A percentile compares a stretch with the other conserved stretches of the same genome.
Evolutionary conservation across 495 filamentous ascomycete species (phyloP).

Genomic region (Penicillium canariense): DNA sequence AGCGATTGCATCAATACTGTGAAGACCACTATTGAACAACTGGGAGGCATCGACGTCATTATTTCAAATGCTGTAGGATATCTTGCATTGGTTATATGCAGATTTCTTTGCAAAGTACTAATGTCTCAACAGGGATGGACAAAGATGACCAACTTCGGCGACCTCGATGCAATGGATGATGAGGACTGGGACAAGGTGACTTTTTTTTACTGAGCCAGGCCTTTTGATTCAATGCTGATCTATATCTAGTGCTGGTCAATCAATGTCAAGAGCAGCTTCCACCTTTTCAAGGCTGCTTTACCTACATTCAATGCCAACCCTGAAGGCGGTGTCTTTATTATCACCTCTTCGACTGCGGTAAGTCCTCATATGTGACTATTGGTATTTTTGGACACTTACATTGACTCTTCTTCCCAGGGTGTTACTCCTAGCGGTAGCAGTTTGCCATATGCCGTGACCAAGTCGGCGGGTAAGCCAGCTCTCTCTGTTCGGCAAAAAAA

Average conservation of each 20-base stretch:
- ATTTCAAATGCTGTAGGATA: constrained; percentile 66
- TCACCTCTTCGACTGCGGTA: constrained; percentile 64
- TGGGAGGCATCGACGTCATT: constrained; percentile 69
- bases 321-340: constrained; percentile 66
- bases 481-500: not conserved
- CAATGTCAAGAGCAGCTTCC: constrained; percentile 66
- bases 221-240: too few species aligned
- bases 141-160: constrained; percentile 58
- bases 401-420: constrained; percentile 39
- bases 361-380: not conserved
- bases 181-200: constrained; percentile 70
- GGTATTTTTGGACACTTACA: not conserved
- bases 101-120: not conserved
- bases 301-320: constrained; percentile 66
- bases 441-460: constrained; percentile 65
- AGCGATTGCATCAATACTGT: constrained; percentile 55
- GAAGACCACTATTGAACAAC: constrained; percentile 50
- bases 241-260: constrained; percentile 66
- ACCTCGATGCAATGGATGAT: constrained; percentile 60
- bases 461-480: constrained; percentile 51
- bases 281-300: constrained; percentile 60
- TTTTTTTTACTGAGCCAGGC: not conserved
- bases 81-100: not conserved
- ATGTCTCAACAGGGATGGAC: constrained; percentile 57
- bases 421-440: constrained; percentile 51